phyloP scores from a whole-genome alignment of 306 rosid species.

The Dalbergia cochinchinensis region DNA sequence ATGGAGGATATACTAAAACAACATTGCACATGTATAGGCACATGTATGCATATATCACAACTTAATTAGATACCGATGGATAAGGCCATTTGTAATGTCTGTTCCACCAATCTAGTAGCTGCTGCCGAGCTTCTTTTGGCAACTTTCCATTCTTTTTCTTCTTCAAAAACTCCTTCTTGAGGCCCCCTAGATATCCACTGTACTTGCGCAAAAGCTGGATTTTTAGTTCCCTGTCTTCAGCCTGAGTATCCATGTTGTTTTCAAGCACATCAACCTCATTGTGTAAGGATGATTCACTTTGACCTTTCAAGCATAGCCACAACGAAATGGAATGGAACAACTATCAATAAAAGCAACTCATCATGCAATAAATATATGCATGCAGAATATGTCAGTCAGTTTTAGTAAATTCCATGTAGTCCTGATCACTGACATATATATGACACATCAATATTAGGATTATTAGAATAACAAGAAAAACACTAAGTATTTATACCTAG shows the following conservation, averaged over 20 bases:
- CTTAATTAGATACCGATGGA: constrained; percentile 72
- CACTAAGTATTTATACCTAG: not conserved
- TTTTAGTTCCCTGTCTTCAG: constrained; percentile 84
- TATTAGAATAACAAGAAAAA: not conserved
- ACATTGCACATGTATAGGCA: no score
- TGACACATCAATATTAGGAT: not conserved
- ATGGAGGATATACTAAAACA: no score
- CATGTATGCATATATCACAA: not conserved
- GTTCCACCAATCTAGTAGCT: constrained; percentile 97
- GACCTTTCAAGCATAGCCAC: constrained; percentile 51
- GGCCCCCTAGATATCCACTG: constrained; percentile 90
- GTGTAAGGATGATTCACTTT: constrained; percentile 70
- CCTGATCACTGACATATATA: not conserved
- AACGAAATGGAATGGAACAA: constrained; percentile 20
- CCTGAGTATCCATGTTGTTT: constrained; percentile 72
- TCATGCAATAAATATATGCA: not conserved
- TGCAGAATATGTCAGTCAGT: not conserved
- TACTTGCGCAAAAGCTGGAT: constrained; percentile 87
- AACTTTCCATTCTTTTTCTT: constrained; percentile 96
- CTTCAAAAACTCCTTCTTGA: constrained; percentile 96
- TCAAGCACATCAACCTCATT: constrained; percentile 68
- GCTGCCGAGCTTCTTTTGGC: constrained; percentile 95
- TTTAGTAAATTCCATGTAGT: not conserved
- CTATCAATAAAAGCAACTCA: constrained; percentile 5
- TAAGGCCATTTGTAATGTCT: constrained; percentile 97